Percentiles rank a stretch among this genome's conserved stretches.
Evolutionary conservation across 2,329 filamentous ascomycete genomes (phyloP).

Genomic region (Phaeosphaeriaceae sp.): DNA sequence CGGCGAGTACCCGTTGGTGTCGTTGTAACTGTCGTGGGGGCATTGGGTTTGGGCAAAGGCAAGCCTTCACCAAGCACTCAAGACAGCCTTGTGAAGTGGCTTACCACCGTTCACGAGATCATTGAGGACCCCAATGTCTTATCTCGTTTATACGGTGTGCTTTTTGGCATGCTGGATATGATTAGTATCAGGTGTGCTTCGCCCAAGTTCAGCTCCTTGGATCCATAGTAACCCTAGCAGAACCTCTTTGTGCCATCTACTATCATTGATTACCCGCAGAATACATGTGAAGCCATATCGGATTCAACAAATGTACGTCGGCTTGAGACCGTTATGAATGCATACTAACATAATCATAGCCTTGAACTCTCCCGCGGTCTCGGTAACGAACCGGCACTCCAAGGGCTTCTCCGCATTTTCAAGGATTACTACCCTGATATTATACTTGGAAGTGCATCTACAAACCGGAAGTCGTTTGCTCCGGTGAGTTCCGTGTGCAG

Average conservation of each 20-base stretch:
- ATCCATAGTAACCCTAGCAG: constrained; percentile 39
- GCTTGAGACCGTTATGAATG: neutral
- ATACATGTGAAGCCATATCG: constrained; percentile 84
- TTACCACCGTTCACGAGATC: constrained; percentile 76
- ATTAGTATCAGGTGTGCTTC: constrained; percentile 69
- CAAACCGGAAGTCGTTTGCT: constrained; percentile 46
- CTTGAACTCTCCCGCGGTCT: constrained; percentile 57
- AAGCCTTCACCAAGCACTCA: constrained; percentile 77
- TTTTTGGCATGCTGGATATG: constrained; percentile 84
- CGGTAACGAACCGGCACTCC: constrained; percentile 73
- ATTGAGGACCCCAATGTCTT: constrained; percentile 69
- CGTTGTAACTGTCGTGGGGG: constrained; percentile 71
- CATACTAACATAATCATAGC: constrained; percentile 35
- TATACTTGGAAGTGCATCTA: constrained; percentile 72
- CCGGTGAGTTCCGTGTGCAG: constrained; percentile 42
- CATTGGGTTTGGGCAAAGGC: constrained; percentile 76
- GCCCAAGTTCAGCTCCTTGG: constrained; percentile 7
- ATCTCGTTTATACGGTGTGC: constrained; percentile 72
- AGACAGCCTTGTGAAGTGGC: constrained; percentile 75
- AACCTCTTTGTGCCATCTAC: constrained; percentile 71
- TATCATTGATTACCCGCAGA: constrained; percentile 78
- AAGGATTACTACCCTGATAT: constrained; percentile 93
- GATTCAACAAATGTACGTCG: constrained; percentile 69
- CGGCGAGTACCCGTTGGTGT: constrained; percentile 65
- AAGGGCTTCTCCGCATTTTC: constrained; percentile 79